These are phyloP conservation scores for Pisolithus microcarpus DNA, from an alignment of 768 basidiomycete species.

Conservation along the genomic window DNA sequence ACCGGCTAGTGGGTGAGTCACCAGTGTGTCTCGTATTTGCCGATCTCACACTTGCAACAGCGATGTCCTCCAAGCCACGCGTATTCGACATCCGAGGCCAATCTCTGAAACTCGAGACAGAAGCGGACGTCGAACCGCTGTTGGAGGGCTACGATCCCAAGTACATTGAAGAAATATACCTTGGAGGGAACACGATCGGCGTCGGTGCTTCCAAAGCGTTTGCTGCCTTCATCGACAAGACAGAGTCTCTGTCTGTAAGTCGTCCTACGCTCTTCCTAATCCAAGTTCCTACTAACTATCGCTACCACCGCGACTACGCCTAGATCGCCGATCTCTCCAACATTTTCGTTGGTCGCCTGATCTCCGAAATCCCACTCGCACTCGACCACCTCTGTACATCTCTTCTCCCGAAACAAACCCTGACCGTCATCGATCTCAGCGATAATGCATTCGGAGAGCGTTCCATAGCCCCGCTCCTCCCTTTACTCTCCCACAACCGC, in stretches of 20 bases:
- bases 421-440: slow-evolving; percentile 83
- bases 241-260: too few species aligned
- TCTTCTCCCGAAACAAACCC: slow-evolving; percentile 69
- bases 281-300: background rate
- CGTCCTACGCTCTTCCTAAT: too few species aligned
- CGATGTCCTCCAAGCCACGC: slow-evolving; percentile 14
- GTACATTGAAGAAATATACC: slow-evolving; percentile 64
- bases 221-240: slow-evolving; percentile 32
- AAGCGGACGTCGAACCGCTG: slow-evolving; percentile 50
- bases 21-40: too few species aligned
- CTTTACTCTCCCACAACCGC: slow-evolving; percentile 78
- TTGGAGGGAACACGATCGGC: slow-evolving; percentile 73
- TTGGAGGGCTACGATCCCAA: too few species aligned
- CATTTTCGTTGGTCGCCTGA: slow-evolving; percentile 96
- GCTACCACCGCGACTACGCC: slow-evolving; percentile 2
- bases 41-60: background rate
- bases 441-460: slow-evolving; percentile 97
- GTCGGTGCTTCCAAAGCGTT: slow-evolving; percentile 67
- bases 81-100: slow-evolving; percentile 24
- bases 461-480: slow-evolving; percentile 89
- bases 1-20: too few species aligned
- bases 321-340: slow-evolving; percentile 95
- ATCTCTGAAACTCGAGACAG: slow-evolving; percentile 52
- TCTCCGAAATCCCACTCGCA: slow-evolving; percentile 88
- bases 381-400: slow-evolving; percentile 85